phyloP scores from a whole-genome alignment of 345 rosid species.

The Ceriops tagal region DNA sequence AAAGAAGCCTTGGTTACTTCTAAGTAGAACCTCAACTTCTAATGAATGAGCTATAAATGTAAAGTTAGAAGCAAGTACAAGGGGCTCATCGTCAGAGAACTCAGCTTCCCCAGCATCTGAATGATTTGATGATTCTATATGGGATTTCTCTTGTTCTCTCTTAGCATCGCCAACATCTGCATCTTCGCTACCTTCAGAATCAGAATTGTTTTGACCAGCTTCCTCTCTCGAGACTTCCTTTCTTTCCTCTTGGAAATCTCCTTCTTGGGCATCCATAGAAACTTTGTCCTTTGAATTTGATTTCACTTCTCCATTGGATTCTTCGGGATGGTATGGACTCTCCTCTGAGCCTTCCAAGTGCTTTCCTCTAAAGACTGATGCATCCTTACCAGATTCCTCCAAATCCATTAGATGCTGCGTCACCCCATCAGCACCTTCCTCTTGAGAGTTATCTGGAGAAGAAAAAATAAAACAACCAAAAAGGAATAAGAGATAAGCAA shows the following conservation, averaged over 20 bases:
- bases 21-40: background rate
- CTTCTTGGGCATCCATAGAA: slow-evolving; percentile 29
- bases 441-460: slow-evolving; percentile 39
- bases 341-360: slow-evolving; percentile 34
- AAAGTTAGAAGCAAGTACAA: slow-evolving; percentile 46
- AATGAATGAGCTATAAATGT: slow-evolving; percentile 9
- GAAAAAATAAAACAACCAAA: slow-evolving; percentile 6
- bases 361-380: slow-evolving; percentile 35
- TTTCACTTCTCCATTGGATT: slow-evolving; percentile 42
- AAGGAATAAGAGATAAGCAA: background rate
- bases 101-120: slow-evolving; percentile 40
- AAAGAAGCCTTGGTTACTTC: slow-evolving; percentile 4
- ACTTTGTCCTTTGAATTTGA: slow-evolving; percentile 42
- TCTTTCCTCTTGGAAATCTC: slow-evolving; percentile 32
- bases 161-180: slow-evolving; percentile 26
- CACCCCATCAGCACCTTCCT: slow-evolving; percentile 30
- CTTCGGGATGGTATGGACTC: slow-evolving; percentile 30
- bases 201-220: slow-evolving; percentile 35
- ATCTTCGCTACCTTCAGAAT: slow-evolving; percentile 41
- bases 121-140: slow-evolving; percentile 19
- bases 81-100: slow-evolving; percentile 85
- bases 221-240: slow-evolving; percentile 35
- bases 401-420: slow-evolving; percentile 29
- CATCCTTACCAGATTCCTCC: slow-evolving; percentile 45
- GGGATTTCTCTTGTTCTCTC: slow-evolving; percentile 18